Evolutionary conservation across 2,329 filamentous ascomycete species (phyloP).

Genomic region (Aspergillus viridinutans): DNA sequence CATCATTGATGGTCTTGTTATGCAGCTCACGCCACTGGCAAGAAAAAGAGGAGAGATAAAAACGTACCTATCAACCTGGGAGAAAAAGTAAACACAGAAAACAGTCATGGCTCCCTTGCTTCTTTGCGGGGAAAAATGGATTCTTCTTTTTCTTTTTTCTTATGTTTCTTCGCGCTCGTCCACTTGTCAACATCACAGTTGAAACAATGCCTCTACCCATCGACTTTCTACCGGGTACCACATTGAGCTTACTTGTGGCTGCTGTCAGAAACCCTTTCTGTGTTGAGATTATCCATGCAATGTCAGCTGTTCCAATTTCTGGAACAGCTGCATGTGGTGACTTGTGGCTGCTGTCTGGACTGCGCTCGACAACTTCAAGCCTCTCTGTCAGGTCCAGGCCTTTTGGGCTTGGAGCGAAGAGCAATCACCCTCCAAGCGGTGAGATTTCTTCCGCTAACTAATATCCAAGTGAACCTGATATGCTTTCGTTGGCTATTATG

Average conservation of each 20-base stretch:
- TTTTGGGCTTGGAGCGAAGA: neutral
- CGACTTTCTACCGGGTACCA: neutral
- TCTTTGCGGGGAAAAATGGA: constrained; percentile 17
- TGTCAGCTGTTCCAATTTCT: neutral
- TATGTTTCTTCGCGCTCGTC: neutral
- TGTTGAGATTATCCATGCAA: neutral
- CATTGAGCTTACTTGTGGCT: neutral
- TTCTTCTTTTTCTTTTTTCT: constrained; percentile 5
- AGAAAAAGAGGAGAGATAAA: neutral
- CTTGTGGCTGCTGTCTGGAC: neutral
- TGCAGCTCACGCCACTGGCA: neutral
- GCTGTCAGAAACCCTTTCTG: neutral
- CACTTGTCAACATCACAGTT: neutral
- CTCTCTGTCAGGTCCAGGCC: neutral
- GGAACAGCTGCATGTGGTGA: neutral
- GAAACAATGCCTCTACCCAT: neutral
- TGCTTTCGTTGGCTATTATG: neutral
- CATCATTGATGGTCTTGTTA: neutral
- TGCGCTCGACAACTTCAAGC: neutral
- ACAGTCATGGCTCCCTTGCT: constrained; percentile 3
- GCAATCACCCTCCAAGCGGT: neutral
- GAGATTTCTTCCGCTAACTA: neutral
- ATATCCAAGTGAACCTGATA: neutral
- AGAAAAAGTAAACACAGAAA: neutral
- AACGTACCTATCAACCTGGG: neutral